phyloP scores from a whole-genome alignment of 768 basidiomycete genomes.

The Gyrodon lividus region DNA sequence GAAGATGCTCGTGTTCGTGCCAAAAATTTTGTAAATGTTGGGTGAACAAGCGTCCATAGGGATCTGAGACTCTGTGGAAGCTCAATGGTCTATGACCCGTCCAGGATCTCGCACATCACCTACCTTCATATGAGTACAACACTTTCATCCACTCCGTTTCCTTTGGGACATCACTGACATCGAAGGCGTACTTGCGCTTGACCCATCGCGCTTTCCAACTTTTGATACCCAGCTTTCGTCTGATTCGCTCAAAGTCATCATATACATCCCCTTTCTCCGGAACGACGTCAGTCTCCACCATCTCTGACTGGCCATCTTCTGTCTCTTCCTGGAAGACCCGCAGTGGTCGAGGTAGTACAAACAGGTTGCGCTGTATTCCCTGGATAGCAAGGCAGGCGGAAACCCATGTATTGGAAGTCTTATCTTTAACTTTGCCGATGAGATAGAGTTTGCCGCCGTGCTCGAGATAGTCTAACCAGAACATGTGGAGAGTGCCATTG shows the following conservation, averaged over 20 bases:
- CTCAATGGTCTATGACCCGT: not conserved
- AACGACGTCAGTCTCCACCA: conserved; percentile 71
- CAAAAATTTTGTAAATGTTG: conserved; percentile 85
- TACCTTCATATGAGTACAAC: conserved; percentile 85
- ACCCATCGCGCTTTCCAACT: conserved; percentile 84
- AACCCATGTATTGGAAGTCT: conserved; percentile 59
- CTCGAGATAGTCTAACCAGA: conserved; percentile 96
- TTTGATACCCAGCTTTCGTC: conserved; percentile 70
- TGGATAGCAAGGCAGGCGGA: conserved; percentile 88
- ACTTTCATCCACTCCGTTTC: conserved; percentile 93
- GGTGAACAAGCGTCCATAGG: conserved; percentile 72
- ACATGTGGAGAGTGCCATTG: conserved; percentile 87
- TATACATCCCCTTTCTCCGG: conserved; percentile 74
- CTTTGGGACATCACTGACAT: conserved; percentile 67
- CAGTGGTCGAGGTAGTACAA: conserved; percentile 75
- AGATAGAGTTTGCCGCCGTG: conserved; percentile 82
- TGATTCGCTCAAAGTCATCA: conserved; percentile 77
- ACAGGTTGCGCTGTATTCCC: conserved; percentile 86
- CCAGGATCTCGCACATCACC: conserved; percentile 18
- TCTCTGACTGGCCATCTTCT: conserved; percentile 30
- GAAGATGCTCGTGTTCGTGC: conserved; percentile 89
- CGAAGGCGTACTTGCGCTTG: conserved; percentile 89
- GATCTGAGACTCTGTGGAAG: conserved; percentile 43
- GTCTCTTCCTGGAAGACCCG: conserved; percentile 43
- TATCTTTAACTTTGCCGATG: conserved; percentile 88